Percentiles rank a stretch among this genome's conserved stretches.
Conservation (phyloP, 164 flowering plant genomes). For the Macadamia tetraphylla region DNA sequence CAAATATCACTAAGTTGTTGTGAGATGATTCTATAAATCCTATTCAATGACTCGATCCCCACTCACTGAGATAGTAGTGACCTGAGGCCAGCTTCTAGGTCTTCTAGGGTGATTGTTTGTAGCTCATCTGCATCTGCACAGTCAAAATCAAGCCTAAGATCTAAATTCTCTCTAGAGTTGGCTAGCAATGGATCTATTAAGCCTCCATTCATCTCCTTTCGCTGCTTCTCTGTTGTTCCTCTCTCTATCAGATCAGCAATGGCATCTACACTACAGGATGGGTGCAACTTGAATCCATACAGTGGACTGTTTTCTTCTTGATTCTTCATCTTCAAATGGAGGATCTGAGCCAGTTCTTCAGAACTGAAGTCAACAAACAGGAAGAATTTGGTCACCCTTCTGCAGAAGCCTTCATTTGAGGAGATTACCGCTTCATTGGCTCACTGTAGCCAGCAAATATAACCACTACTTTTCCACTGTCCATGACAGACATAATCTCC, state of each 20-base stretch:
- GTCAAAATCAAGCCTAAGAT: constrained; percentile 73
- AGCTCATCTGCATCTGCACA: constrained; percentile 63
- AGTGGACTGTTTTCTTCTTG: constrained; percentile 50
- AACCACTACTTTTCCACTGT: constrained; percentile 87
- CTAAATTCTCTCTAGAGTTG: constrained; percentile 87
- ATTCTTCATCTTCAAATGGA: constrained; percentile 71
- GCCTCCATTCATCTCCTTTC: constrained; percentile 94
- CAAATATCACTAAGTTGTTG: no score
- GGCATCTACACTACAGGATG: constrained; percentile 60
- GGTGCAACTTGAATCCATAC: constrained; percentile 78
- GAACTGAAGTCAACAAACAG: constrained; percentile 66
- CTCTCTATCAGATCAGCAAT: constrained; percentile 50
- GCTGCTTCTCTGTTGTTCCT: constrained; percentile 67
- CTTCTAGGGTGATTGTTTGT: constrained; percentile 68
- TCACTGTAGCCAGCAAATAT: constrained; percentile 96
- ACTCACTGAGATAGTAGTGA: constrained; percentile 36
- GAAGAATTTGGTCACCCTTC: constrained; percentile 95
- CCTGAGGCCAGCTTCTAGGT: constrained; percentile 65
- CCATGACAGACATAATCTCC: constrained; percentile 99
- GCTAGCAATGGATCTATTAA: constrained; percentile 75
- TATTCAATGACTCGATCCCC: neutral
- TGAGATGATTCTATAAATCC: no score
- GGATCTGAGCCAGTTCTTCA: constrained; percentile 69
- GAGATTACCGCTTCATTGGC: constrained; percentile 88
- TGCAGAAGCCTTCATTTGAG: constrained; percentile 90